Base-by-base conservation (phyloP, 345 rosid species). In the Heritiera fomes region DNA sequence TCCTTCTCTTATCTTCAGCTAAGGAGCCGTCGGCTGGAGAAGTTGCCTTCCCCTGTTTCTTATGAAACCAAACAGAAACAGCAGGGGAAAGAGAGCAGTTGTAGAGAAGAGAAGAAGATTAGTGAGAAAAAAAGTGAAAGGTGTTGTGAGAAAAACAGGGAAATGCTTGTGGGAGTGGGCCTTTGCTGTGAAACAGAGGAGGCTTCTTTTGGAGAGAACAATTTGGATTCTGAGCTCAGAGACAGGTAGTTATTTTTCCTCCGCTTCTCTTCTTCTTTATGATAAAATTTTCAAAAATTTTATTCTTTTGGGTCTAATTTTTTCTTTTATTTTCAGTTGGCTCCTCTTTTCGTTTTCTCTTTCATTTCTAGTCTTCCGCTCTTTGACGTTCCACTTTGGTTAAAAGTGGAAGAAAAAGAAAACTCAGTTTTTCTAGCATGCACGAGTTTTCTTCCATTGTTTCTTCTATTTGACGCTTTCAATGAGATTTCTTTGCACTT, bases 21-120 rank as follows among this genome's bases (percentile, higher is more conserved):
- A 8, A 45, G 78, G 43, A 75, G 71, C 18, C 78, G 78, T 34
- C 30, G 78, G 17, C 60, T 75, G 45, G 60, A 75, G 71, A 75
- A 75, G 59, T 34, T 15, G 45, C 47, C 71, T 5, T 34, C 46
- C 55, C 28, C 68, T 75, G 68, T 75, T 28, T 60, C 65, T 2
- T 34, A 9, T 49, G 56, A 18, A 49, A 62, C 78, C 10, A 75
- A 38, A 18, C 67, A 62, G 58, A 75, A n/a, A 30, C 69, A 47
- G 14, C 58, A 61, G 23, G 43, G 8, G 23, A 47, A 60, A 47
- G 41, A 72, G 62, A 34, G 20, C 17, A 3, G 76, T 32, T 72
- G 46, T 15, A 72, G 28, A 38, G 28, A 17, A 8, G 61, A 32
- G 7, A 30, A 34, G 7, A 47, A 75, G 40, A 63, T 46, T 50